Conservation (phyloP, 108 stramenopile genomes). For the Stephanodiscus triporus region DNA sequence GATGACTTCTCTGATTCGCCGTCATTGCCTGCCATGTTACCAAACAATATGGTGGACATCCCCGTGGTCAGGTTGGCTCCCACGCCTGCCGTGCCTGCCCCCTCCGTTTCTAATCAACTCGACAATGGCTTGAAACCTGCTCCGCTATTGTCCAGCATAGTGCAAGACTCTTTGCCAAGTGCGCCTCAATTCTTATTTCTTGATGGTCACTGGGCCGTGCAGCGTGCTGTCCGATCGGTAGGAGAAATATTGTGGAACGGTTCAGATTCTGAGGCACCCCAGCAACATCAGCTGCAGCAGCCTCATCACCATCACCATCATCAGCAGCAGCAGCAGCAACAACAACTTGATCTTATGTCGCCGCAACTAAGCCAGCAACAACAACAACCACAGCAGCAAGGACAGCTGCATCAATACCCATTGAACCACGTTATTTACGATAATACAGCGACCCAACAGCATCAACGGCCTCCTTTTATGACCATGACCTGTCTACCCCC, state of each 20-base stretch:
- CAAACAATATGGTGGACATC: neutral
- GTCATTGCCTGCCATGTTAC: neutral
- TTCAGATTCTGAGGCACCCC: neutral
- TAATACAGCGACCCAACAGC: slow-evolving; percentile 1
- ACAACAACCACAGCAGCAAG: slow-evolving; percentile 18
- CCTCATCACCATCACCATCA: slow-evolving; percentile 24
- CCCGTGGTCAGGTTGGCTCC: neutral
- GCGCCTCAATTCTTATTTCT: slow-evolving; percentile 26
- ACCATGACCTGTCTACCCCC: neutral
- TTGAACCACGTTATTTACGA: slow-evolving; percentile 1
- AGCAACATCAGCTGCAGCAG: slow-evolving; percentile 24
- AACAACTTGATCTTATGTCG: slow-evolving; percentile 17
- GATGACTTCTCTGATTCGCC: neutral
- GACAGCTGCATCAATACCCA: slow-evolving; percentile 22
- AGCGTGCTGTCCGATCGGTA: slow-evolving; percentile 68
- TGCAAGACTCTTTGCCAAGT: slow-evolving; percentile 18
- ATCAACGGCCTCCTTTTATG: neutral
- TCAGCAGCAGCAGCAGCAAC: slow-evolving; percentile 21
- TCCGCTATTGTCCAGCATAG: slow-evolving; percentile 32
- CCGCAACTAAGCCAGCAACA: slow-evolving; percentile 1
- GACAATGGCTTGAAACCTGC: slow-evolving; percentile 32
- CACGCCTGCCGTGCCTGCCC: neutral
- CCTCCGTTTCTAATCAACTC: neutral
- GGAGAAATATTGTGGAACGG: slow-evolving; percentile 45
- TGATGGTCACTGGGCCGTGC: slow-evolving; percentile 45